Evolutionary conservation across 306 rosid genomes (phyloP).

Genomic region (Castanea crenata): DNA sequence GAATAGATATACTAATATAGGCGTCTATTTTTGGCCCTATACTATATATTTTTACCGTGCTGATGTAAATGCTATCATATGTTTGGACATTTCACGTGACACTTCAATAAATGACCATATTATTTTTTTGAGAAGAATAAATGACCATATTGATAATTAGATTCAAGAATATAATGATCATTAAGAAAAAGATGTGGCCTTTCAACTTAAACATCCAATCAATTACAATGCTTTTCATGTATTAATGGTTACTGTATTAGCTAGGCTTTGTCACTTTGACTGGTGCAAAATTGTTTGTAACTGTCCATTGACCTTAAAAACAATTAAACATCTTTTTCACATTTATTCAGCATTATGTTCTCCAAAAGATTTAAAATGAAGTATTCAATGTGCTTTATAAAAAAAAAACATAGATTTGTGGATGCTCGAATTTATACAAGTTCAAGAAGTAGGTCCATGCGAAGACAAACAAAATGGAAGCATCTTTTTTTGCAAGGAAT

Average conservation of each 20-base stretch:
- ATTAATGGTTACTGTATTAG: not conserved
- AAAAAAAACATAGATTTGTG: not conserved
- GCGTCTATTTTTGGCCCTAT: no score
- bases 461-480: constrained; percentile 21
- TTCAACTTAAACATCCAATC: not conserved
- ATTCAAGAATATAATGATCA: not conserved
- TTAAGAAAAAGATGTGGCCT: not conserved
- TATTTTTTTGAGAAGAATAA: not conserved
- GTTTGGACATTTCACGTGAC: not conserved
- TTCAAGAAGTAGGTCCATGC: not conserved
- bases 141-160: not conserved
- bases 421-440: not conserved
- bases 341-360: not conserved
- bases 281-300: not conserved
- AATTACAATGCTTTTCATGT: not conserved
- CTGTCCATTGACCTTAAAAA: not conserved
- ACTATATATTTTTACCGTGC: no score
- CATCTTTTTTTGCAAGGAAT: not conserved
- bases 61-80: not conserved
- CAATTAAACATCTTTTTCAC: not conserved
- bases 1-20: no score
- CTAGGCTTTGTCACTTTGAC: not conserved
- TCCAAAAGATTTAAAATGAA: not conserved
- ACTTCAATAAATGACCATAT: not conserved
- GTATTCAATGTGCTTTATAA: not conserved